These are phyloP conservation scores for Erigeron canadensis DNA, from an alignment of 129 eudicot genomes.

Conservation along the genomic window DNA sequence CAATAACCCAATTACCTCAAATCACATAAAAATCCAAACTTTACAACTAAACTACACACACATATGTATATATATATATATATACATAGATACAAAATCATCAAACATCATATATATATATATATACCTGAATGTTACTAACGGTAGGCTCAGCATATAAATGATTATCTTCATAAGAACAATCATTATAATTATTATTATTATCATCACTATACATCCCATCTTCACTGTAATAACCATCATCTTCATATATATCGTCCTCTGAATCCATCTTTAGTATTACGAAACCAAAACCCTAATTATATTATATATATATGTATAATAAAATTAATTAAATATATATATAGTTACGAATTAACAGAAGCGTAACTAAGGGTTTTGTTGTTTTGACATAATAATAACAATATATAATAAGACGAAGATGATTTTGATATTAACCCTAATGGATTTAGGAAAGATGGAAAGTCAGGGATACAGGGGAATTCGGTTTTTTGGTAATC, in stretches of 20 bases:
- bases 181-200: constrained; percentile 51
- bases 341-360: not conserved
- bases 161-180: constrained; percentile 50
- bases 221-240: constrained; percentile 56
- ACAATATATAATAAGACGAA: no score
- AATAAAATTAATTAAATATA: no score
- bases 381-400: no score
- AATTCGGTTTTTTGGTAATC: no score
- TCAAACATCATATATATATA: not conserved
- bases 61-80: not conserved
- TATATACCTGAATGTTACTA: constrained; percentile 26
- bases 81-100: constrained; percentile 2
- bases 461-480: no score
- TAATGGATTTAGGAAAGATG: no score
- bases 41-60: not conserved
- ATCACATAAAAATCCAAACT: no score
- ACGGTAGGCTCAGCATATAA: constrained; percentile 37
- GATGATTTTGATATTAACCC: no score
- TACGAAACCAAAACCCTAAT: constrained; percentile 22
- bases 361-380: constrained; percentile 4
- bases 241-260: constrained; percentile 61
- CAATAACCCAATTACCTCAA: no score
- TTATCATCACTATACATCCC: constrained; percentile 41
- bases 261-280: constrained; percentile 55
- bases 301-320: not conserved